phyloP scores from a whole-genome alignment of 768 basidiomycete genomes.

The Hericium erinaceus region DNA sequence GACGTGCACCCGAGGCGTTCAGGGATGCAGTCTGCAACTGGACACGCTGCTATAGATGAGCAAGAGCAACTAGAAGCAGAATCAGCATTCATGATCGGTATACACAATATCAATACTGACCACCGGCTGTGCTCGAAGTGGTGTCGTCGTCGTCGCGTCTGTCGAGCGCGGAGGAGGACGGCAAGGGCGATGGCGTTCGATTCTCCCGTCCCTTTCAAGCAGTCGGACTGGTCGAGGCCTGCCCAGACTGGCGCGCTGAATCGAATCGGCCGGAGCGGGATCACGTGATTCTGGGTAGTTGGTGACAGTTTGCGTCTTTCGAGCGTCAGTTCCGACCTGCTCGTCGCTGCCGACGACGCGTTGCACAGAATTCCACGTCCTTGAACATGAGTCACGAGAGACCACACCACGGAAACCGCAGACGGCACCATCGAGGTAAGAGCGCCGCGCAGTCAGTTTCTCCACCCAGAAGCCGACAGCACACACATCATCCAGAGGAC shows the following conservation, averaged over 20 bases:
- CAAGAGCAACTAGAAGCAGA: too few species aligned
- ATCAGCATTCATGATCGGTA: too few species aligned
- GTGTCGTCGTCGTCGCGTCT: too few species aligned
- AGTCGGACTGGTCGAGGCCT: neutral
- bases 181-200: neutral
- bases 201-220: neutral
- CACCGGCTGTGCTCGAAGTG: too few species aligned
- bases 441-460: neutral
- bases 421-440: constrained; percentile 18
- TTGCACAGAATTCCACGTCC: neutral
- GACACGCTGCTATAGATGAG: neutral
- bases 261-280: neutral
- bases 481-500: constrained; percentile 39
- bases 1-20: constrained; percentile 9
- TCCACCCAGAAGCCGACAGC: neutral
- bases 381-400: constrained; percentile 50
- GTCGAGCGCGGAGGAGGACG: neutral
- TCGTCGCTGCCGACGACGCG: neutral
- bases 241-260: neutral
- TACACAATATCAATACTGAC: too few species aligned
- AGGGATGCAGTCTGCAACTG: neutral
- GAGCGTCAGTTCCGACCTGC: neutral
- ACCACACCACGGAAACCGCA: constrained; percentile 21
- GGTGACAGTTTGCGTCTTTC: neutral
- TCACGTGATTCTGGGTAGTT: neutral